Conservation (phyloP, 352 stramenopile genomes). For the Peronospora belbahrii region DNA sequence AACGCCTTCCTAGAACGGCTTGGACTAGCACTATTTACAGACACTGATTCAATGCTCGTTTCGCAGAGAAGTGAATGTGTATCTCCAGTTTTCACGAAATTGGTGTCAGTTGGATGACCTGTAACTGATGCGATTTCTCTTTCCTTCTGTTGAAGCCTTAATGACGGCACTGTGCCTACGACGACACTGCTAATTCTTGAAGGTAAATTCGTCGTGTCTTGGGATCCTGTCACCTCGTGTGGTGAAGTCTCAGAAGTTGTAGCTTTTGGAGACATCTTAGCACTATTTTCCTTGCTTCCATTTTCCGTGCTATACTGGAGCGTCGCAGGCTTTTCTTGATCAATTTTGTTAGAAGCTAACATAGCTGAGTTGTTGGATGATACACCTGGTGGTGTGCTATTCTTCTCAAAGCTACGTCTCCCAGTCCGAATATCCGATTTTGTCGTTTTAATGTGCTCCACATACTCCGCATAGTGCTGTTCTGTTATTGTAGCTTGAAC, state of each 20-base stretch:
- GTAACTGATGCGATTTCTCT: constrained; percentile 7
- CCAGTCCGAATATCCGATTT: constrained; percentile 75
- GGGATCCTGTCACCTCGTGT: neutral
- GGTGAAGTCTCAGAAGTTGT: neutral
- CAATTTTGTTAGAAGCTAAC: constrained; percentile 1
- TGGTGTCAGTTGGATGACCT: constrained; percentile 1
- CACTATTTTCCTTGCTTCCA: constrained; percentile 16
- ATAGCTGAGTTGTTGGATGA: constrained; percentile 13
- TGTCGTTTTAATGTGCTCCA: constrained; percentile 58
- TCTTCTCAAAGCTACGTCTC: constrained; percentile 17
- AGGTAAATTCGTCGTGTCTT: constrained; percentile 46
- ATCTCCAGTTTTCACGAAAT: neutral
- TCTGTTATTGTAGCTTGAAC: constrained; percentile 61
- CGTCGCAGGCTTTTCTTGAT: neutral
- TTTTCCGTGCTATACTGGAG: constrained; percentile 6
- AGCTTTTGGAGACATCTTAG: neutral
- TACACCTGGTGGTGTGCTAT: constrained; percentile 3
- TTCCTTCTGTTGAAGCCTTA: constrained; percentile 49
- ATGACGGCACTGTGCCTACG: constrained; percentile 16
- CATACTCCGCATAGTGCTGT: constrained; percentile 68
- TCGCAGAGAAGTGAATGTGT: neutral
- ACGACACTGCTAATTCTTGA: constrained; percentile 32
- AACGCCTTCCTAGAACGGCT: constrained; percentile 12
- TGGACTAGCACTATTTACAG: neutral
- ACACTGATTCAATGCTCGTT: neutral